These are phyloP conservation scores for Jacaranda copaia DNA, from an alignment of 257 asterid genomes.

Conservation along the genomic window DNA sequence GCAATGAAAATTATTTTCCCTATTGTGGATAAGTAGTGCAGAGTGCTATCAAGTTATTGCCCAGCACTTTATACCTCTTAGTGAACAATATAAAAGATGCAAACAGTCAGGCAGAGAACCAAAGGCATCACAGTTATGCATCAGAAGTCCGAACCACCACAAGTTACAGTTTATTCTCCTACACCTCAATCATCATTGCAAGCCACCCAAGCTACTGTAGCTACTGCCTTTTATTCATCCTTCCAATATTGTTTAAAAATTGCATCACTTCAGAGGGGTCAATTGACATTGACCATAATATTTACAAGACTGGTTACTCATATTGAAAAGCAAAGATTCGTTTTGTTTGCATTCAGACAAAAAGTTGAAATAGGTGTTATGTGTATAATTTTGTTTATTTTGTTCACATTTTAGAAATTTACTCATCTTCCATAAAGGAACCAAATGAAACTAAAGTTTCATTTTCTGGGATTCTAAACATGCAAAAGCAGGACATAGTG, in stretches of 20 bases:
- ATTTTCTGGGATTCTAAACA: conserved; percentile 12
- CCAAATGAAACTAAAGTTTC: too few species aligned
- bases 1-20: too few species aligned
- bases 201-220: neutral
- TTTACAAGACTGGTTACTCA: neutral
- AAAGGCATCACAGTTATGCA: neutral
- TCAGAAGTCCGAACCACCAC: neutral
- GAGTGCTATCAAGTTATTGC: neutral
- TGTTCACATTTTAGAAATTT: neutral
- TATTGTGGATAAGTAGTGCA: too few species aligned
- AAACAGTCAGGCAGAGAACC: neutral
- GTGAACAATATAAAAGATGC: neutral
- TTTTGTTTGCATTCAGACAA: too few species aligned
- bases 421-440: neutral
- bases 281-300: conserved; percentile 7
- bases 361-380: too few species aligned
- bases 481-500: conserved; percentile 19
- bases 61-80: neutral
- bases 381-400: too few species aligned
- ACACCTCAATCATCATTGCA: neutral
- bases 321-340: too few species aligned
- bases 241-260: neutral
- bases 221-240: neutral
- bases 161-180: neutral
- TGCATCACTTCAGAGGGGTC: neutral